A percentile compares a stretch with the other conserved stretches of the same genome.
Conservation (phyloP, 345 rosid species). For the Microcos paniculata region DNA sequence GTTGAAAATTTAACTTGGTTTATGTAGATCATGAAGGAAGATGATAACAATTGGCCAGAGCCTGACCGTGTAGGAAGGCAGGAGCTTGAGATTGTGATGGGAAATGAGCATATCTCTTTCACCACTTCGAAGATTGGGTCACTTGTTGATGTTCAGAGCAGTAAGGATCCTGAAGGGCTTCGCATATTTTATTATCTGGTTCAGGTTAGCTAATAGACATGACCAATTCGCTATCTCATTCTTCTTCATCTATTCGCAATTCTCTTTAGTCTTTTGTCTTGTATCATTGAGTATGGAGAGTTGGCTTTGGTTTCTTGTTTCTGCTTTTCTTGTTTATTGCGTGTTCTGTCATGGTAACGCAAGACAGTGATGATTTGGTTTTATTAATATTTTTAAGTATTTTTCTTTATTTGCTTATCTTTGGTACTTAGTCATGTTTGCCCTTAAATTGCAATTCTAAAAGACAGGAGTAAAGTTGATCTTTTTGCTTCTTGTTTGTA, state of each 20-base stretch:
- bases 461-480: not conserved
- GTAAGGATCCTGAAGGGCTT: constrained; percentile 98
- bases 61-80: constrained; percentile 96
- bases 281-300: not conserved
- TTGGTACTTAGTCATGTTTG: not conserved
- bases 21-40: constrained; percentile 95
- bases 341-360: not conserved
- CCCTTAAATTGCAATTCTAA: not conserved
- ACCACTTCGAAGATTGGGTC: constrained; percentile 97
- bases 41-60: constrained; percentile 97
- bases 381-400: not conserved
- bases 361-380: not conserved
- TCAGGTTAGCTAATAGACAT: constrained; percentile 56
- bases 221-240: not conserved
- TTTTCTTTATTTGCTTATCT: not conserved
- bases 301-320: not conserved
- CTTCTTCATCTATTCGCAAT: constrained; percentile 4
- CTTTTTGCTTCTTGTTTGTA: not conserved
- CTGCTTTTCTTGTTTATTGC: not conserved
- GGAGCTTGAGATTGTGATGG: constrained; percentile 98
- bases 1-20: constrained; percentile 7
- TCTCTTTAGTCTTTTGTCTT: not conserved
- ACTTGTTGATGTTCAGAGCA: constrained; percentile 90
- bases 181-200: constrained; percentile 97
- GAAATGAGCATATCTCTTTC: constrained; percentile 94